Percentiles rank a stretch among this genome's conserved stretches.
Evolutionary conservation across 208 protist species (phyloP).

Genomic region (Trypanosoma congolense): DNA sequence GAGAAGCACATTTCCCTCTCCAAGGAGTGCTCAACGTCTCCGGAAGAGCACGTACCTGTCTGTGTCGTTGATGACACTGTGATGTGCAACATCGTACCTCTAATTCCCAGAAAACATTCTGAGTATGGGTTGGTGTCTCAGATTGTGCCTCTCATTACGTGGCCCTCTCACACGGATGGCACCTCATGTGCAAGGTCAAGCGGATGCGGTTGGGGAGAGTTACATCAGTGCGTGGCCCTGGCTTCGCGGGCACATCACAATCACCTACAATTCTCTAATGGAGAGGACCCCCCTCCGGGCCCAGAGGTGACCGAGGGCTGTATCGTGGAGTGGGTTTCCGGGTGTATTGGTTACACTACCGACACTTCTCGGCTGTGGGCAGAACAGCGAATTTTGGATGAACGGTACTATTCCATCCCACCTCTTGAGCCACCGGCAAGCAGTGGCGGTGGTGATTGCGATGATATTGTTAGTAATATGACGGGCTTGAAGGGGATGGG

Average conservation of each 20-base stretch:
- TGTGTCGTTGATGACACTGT: constrained; percentile 57
- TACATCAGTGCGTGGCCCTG: constrained; percentile 7
- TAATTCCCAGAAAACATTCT: constrained; percentile 55
- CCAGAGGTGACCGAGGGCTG: constrained; percentile 16
- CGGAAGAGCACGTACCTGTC: background rate
- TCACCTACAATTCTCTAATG: background rate
- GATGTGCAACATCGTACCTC: constrained; percentile 48
- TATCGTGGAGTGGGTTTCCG: constrained; percentile 59
- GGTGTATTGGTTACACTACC: constrained; percentile 48
- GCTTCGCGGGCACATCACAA: constrained; percentile 11
- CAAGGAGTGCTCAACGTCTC: too few species aligned
- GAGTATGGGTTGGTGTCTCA: constrained; percentile 50
- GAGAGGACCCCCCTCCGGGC: background rate
- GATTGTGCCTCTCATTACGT: constrained; percentile 48
- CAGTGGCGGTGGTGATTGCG: too few species aligned
- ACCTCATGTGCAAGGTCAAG: background rate
- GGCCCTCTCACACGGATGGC: background rate
- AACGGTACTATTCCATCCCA: constrained; percentile 43
- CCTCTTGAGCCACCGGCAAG: constrained; percentile 2
- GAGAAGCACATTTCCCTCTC: constrained; percentile 1
- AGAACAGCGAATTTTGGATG: constrained; percentile 38
- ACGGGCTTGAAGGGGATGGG: too few species aligned
- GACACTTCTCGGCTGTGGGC: constrained; percentile 55
- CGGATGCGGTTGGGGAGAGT: background rate
- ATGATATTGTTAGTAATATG: too few species aligned